Evolutionary conservation across 768 basidiomycete genomes (phyloP), one percentile per base, ranked within the genome.

Genomic region (Serendipita indica): DNA sequence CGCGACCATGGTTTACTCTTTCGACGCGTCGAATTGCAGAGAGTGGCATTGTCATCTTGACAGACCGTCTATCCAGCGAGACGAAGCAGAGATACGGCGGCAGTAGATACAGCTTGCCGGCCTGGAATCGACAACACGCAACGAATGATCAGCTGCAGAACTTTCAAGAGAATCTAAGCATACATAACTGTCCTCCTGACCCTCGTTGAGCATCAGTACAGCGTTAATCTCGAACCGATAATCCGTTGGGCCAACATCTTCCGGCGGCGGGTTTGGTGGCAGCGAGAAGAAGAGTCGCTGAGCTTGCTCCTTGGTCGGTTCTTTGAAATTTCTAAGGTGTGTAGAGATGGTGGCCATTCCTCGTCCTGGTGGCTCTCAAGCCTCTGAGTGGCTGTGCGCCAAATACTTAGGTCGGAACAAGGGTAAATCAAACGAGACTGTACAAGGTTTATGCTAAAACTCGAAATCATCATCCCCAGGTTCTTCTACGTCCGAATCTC

Each of bases 1-100:
- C 81, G 10, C 91, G 86, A n/a, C 22, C 22, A 18, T 54, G 49
- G 69, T 94, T 96, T 57, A 97, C 77, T 49, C 91, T 75, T 71
- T 99, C 96, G 20, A 99, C 96, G 58, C 96, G 76, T 57, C 96
- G 80, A 64, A 99, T 82, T 3, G 91, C 91, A 57, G 85, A 90
- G 39, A 99, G 77, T 30, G 96, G 94, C 6, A 98, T 72, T 5
- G 91, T 90, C 71, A 91, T 91, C 41, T 84, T 78, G 60, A 92
- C 91, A 22, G 89, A 92, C 68, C 91, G 91, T 66, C 85, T 81
- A 70, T 99, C 96, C 25, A 94, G 71, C 3, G 91, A 94, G 12
- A 83, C 73, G 71, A 98, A 99, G 18, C 87, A 81, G 6, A 99
- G 77, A 71, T 86, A 98, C 0, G 92, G 90, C 7, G 91, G 80